These are phyloP conservation scores for Chlorella sp. DNA, from an alignment of 139 green algal species.

Conservation along the genomic window DNA sequence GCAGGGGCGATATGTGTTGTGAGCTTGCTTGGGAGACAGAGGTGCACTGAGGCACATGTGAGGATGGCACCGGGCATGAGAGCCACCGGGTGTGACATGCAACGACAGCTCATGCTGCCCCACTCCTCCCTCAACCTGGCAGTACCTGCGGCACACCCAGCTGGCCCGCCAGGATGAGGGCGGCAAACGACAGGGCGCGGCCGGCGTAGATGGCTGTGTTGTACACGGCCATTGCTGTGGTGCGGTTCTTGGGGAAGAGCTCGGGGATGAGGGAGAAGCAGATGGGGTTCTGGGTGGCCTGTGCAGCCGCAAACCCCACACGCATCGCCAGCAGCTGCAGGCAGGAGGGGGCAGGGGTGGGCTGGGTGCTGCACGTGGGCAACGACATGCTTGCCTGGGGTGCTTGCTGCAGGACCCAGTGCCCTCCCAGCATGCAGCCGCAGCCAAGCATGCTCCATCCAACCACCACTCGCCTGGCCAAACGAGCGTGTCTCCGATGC, in stretches of 20 bases:
- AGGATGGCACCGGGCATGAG: too few relatives aligned
- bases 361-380: too few relatives aligned
- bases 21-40: too few relatives aligned
- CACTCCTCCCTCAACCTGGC: too few relatives aligned
- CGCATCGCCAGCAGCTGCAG: constrained; percentile 72
- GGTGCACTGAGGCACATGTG: too few relatives aligned
- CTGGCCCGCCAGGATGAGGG: constrained; percentile 67
- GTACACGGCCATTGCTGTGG: constrained; percentile 86
- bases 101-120: too few relatives aligned
- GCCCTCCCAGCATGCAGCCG: background rate
- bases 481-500: constrained; percentile 62
- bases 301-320: constrained; percentile 79
- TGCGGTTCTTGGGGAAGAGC: constrained; percentile 85
- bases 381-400: too few relatives aligned
- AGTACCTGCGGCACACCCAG: constrained; percentile 52
- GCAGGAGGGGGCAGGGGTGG: background rate
- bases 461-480: background rate
- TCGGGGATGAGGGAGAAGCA: constrained; percentile 88
- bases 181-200: constrained; percentile 81
- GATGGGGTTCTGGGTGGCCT: constrained; percentile 90
- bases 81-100: too few relatives aligned
- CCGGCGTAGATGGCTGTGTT: constrained; percentile 92
- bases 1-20: too few relatives aligned
- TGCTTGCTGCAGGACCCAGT: too few relatives aligned
- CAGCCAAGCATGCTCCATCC: too few relatives aligned